Evolutionary conservation across 2,329 filamentous ascomycete genomes (phyloP).

Genomic region (Claviceps fusiformis): DNA sequence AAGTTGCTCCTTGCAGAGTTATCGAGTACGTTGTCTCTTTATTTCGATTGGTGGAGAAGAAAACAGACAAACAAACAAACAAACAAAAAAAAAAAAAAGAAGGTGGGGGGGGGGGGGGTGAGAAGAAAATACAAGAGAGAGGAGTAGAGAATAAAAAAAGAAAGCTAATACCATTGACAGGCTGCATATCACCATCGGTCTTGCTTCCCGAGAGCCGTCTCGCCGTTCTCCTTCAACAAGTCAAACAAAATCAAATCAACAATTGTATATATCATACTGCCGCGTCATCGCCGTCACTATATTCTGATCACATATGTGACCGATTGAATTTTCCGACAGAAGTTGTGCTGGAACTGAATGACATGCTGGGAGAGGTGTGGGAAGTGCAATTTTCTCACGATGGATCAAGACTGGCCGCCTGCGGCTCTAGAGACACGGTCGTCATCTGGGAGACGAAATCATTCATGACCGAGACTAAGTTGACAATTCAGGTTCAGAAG

Average conservation of each 20-base stretch:
- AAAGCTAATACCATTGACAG: constrained; percentile 26
- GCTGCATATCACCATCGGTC: constrained; percentile 84
- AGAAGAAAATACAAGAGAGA: too few species aligned
- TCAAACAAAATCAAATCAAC: constrained; percentile 72
- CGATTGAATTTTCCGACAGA: constrained; percentile 65
- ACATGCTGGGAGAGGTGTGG: constrained; percentile 79
- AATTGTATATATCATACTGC: constrained; percentile 84
- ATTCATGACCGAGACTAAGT: constrained; percentile 49
- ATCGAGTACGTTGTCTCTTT: constrained; percentile 48
- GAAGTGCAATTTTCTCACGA: constrained; percentile 82
- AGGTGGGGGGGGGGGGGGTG: too few species aligned
- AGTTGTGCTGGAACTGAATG: constrained; percentile 53
- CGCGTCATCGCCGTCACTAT: constrained; percentile 64
- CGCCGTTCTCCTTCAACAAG: constrained; percentile 64
- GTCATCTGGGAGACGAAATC: constrained; percentile 68
- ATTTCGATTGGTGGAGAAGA: background rate
- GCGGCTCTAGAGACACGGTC: constrained; percentile 61
- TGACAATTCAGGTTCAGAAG: constrained; percentile 25
- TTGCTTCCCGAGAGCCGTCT: constrained; percentile 93
- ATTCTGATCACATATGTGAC: constrained; percentile 78
- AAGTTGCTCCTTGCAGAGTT: constrained; percentile 64
- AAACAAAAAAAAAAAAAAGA: too few species aligned
- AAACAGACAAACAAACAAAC: too few species aligned
- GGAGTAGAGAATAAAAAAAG: background rate
- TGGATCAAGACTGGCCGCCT: constrained; percentile 68